A percentile compares a stretch with the other conserved stretches of the same genome.
Conservation (phyloP, 2,329 filamentous ascomycete species). For the Colletotrichum aenigma region DNA sequence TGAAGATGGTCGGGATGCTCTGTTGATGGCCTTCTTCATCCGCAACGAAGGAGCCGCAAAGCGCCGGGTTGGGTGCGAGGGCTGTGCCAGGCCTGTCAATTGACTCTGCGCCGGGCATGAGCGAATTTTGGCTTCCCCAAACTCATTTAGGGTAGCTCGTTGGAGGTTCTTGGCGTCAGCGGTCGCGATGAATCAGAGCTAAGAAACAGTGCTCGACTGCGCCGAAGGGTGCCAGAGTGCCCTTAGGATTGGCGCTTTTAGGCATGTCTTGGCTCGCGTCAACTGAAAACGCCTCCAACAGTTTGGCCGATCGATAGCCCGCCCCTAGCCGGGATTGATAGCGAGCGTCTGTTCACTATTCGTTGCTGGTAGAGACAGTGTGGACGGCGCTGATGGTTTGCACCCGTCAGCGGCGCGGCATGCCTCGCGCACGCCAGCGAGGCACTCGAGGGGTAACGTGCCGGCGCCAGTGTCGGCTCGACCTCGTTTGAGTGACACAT, state of each 20-base stretch:
- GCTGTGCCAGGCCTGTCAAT: neutral
- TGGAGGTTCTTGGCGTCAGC: conserved; percentile 10
- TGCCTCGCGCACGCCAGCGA: neutral
- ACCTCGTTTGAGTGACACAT: conserved; percentile 8
- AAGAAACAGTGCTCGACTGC: neutral
- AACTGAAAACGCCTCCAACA: conserved; percentile 2
- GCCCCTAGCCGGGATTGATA: neutral
- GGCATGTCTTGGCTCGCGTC: conserved; percentile 4
- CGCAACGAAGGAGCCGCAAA: neutral
- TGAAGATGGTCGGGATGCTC: neutral
- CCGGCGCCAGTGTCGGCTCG: neutral
- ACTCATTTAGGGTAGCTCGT: neutral
- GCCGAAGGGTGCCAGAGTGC: neutral
- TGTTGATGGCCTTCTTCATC: neutral
- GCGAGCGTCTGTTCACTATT: neutral
- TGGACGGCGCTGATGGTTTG: neutral
- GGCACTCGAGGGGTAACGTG: neutral
- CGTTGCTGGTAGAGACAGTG: neutral
- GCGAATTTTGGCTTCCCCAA: neutral
- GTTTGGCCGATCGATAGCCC: conserved; percentile 11
- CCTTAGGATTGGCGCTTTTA: neutral
- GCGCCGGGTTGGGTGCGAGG: neutral
- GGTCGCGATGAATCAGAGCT: neutral
- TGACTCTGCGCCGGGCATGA: neutral
- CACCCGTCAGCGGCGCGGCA: neutral